Base-by-base conservation (phyloP, 2,329 filamentous ascomycete genomes). In the Cladosporium sp. region DNA sequence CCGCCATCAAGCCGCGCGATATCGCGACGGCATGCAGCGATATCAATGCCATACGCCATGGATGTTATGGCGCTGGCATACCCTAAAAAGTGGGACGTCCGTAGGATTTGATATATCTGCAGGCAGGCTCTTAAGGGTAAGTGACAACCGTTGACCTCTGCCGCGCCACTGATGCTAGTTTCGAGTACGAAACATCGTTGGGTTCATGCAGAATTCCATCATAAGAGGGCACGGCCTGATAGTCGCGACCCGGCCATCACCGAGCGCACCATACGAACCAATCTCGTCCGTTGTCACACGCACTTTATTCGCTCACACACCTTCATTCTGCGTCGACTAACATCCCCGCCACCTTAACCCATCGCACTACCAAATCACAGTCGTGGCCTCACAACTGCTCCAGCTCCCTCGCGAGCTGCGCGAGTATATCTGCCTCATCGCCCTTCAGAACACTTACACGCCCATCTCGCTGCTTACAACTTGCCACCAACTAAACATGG, bases 401-500 rank as follows among this genome's bases (percentile, higher is more conserved):
- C 43, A 34, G 43, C 49, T 52, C 49, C 49, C 49, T 43, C 46
- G 44, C 38, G 43, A 57, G 54, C 40, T 59, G 50, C 41, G 40
- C 38, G 33, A 56, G 19, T 13, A 56, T 43, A 46, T 53, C 46
- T 38, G 52, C 48, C 22, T 55, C 16, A 33, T 56, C 34, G 41
- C 33, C 37, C 34, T 52, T 11, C 43, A 28, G 11, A 9, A 34
- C 19, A 28, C 34, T n/a, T 10, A n/a, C 7, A 42, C 34, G n/a
- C 43, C 49, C 35, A 34, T 34, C 22, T 34, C 51, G 6, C 18
- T 63, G 14, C 43, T 63, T 16, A 53, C 14, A 37, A 54, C 58
- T 31, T 59, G 57, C 48, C 51, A 45, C 9, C 56, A 58, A 38
- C 45, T 62, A 45, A 51, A 57, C 49, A 63, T 60, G 59, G 61